phyloP scores from a whole-genome alignment of 2,329 filamentous ascomycete species.

The Aspergillus brunneoviolaceus region DNA sequence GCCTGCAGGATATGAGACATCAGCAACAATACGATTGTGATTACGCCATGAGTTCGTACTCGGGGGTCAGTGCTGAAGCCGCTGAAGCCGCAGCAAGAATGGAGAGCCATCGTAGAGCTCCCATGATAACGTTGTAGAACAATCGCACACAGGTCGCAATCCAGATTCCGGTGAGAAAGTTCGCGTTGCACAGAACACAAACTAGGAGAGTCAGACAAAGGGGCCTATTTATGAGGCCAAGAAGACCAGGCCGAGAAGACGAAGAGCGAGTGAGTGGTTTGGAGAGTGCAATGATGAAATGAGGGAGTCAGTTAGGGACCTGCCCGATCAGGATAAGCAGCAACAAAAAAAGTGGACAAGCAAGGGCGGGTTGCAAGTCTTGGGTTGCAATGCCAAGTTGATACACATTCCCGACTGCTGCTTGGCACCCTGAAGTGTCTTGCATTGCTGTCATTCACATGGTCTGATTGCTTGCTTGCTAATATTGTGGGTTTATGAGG shows the following conservation, averaged over 20 bases:
- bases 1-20: constrained; percentile 20
- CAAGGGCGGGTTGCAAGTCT: constrained; percentile 7
- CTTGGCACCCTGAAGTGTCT: background rate
- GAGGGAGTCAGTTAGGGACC: background rate
- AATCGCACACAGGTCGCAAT: background rate
- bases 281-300: background rate
- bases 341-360: background rate
- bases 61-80: constrained; percentile 29
- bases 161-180: background rate
- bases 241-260: background rate
- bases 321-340: constrained; percentile 4
- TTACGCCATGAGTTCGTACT: constrained; percentile 22
- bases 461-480: background rate
- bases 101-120: constrained; percentile 25
- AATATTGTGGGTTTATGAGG: too few relatives aligned
- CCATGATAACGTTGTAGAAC: constrained; percentile 21
- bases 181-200: background rate
- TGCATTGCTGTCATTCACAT: background rate
- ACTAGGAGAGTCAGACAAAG: background rate
- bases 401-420: background rate
- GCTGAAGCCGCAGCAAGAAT: constrained; percentile 22
- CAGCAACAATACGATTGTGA: background rate
- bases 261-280: background rate
- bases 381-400: constrained; percentile 25
- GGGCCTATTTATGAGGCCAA: background rate